phyloP scores from a whole-genome alignment of 495 filamentous ascomycete genomes.

The Neurospora sublineolata region DNA sequence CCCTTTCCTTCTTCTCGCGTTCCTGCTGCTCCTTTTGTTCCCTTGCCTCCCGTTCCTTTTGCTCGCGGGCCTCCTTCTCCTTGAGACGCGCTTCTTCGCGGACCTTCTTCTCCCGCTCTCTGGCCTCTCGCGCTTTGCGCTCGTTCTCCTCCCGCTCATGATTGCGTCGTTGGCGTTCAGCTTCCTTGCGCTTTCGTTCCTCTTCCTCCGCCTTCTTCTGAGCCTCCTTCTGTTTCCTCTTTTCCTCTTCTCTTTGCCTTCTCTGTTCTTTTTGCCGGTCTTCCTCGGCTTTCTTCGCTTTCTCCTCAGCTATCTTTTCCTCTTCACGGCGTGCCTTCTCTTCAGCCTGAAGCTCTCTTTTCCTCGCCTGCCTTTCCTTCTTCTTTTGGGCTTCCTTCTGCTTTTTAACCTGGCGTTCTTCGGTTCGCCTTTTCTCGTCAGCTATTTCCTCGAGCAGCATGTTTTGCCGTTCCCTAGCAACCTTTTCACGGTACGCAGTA shows the following conservation, averaged over 20 bases:
- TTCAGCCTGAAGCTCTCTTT: conserved; percentile 79
- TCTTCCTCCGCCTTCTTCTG: conserved; percentile 84
- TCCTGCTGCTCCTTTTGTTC: conserved; percentile 56
- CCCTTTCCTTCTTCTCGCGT: conserved; percentile 42
- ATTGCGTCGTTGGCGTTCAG: conserved; percentile 49
- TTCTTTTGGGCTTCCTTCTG: conserved; percentile 85
- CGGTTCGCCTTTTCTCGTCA: conserved; percentile 63
- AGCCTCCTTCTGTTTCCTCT: conserved; percentile 82
- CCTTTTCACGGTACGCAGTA: conserved; percentile 93
- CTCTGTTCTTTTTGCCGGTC: conserved; percentile 73
- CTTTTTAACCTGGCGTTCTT: conserved; percentile 80
- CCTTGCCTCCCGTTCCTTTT: conserved; percentile 54
- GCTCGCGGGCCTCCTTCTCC: conserved; percentile 60
- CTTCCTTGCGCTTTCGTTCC: conserved; percentile 58
- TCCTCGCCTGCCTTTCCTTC: conserved; percentile 77
- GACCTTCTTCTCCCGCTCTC: conserved; percentile 80
- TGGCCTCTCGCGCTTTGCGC: conserved; percentile 62
- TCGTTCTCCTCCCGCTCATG: conserved; percentile 82
- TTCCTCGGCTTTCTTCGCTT: conserved; percentile 61
- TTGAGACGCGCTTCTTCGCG: conserved; percentile 47
- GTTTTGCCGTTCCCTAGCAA: conserved; percentile 79
- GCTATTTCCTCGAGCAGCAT: conserved; percentile 86
- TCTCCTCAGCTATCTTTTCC: conserved; percentile 86
- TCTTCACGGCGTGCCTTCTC: conserved; percentile 78
- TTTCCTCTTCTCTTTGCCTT: conserved; percentile 70